Percentiles rank a stretch among this genome's conserved stretches.
These are phyloP conservation scores for Leccinum angustisporum DNA, from an alignment of 1,284 basidiomycete genomes.

Conservation along the genomic window DNA sequence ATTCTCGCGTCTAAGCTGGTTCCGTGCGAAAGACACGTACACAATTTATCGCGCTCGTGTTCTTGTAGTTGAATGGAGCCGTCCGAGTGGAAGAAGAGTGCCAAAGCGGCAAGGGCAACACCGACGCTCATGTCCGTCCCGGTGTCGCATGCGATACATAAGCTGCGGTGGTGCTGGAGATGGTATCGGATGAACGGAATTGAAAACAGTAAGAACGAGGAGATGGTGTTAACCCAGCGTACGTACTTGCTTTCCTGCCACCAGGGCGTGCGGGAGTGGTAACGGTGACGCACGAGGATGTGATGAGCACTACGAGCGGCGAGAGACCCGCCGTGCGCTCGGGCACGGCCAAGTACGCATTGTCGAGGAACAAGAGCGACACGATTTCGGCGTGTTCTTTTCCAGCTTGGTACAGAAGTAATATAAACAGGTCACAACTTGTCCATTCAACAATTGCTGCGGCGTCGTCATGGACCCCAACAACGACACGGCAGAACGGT, in stretches of 20 bases:
- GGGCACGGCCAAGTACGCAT: conserved; percentile 60
- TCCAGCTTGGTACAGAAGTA: conserved; percentile 73
- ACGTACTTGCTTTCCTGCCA: conserved; percentile 93
- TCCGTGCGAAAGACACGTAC: conserved; percentile 14
- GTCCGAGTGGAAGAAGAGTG: conserved; percentile 55
- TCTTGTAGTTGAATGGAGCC: conserved; percentile 38
- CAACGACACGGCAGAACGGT: conserved; percentile 75
- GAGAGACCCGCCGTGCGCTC: conserved; percentile 72
- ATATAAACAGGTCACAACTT: conserved; percentile 76
- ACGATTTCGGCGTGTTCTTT: conserved; percentile 73
- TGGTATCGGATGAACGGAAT: conserved; percentile 47
- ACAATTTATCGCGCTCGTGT: conserved; percentile 15
- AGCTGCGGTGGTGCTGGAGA: conserved; percentile 36
- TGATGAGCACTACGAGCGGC: conserved; percentile 87
- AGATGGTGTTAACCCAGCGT: conserved; percentile 39
- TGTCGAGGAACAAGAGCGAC: conserved; percentile 82
- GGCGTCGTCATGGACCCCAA: conserved; percentile 76
- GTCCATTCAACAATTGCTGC: conserved; percentile 75
- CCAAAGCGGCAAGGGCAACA: conserved; percentile 56
- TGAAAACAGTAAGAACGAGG: conserved; percentile 51
- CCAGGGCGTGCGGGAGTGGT: conserved; percentile 79
- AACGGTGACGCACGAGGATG: conserved; percentile 85
- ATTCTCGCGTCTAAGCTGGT: neutral
- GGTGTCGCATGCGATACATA: conserved; percentile 57
- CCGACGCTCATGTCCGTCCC: conserved; percentile 67